Base-by-base conservation (phyloP, 345 rosid genomes). In the Citrus maxima region DNA sequence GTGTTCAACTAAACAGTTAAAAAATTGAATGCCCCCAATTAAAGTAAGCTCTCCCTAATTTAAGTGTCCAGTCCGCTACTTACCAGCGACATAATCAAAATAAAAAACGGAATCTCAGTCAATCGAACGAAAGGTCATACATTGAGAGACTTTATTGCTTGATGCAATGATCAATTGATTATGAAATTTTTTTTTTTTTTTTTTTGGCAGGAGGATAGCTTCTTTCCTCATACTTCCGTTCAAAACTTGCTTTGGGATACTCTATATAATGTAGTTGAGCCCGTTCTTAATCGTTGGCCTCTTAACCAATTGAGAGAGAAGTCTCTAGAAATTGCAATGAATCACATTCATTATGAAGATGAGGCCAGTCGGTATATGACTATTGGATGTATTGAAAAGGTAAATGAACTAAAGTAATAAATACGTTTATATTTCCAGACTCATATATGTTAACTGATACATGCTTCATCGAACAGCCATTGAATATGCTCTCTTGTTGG, bases 401-500 rank as follows among this genome's bases (percentile, higher is more conserved):
- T 84, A 68, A 12, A 4, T 46, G 51, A 46, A 7, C 1, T 4
- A 4, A 16, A 54, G 7, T 54, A 54, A 6, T 18, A 6, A 54
- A 54, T 18, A 54, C 8, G 19, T 18, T 4, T 19, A 54, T 54
- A 54, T 54, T 54, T 16, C 19, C 22, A 51, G 56, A 54, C 7
- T 54, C 1, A 18, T 18, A 54, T 18, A 1, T 18, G 58, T 54
- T 54, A 5, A 18, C 6, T 54, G 22, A 16, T 18, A 54, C 58
- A 18, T 54, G 51, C 51, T 46, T 46, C 22, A 54, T 54, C 7
- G 22, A 1, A 54, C 65, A 87, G 85, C 62, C 79, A 22, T 51
- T 91, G 4, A 86, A 90, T 71, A 89, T 85, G 92, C 87, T 92
- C 35, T 87, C 89, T 77, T 92, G 93, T 38, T 90, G 93, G 95